phyloP scores from a whole-genome alignment of 768 basidiomycete genomes.

The Guyanaporus albipodus region DNA sequence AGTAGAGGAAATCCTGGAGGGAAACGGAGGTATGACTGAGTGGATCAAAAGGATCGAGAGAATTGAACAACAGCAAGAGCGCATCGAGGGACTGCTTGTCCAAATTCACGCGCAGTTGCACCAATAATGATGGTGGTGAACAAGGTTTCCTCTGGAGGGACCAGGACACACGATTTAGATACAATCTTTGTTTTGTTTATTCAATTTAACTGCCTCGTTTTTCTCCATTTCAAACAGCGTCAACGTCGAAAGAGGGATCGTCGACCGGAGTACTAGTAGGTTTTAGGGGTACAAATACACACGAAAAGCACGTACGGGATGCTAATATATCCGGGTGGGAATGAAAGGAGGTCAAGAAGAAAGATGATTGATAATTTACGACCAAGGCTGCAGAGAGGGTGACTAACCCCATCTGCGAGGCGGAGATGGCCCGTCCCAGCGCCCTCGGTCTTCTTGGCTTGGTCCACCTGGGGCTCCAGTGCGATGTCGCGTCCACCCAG shows the following conservation, averaged over 20 bases:
- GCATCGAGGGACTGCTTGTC: slow-evolving; percentile 46
- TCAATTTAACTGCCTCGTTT: too few species aligned
- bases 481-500: slow-evolving; percentile 30
- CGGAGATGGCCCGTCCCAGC: slow-evolving; percentile 27
- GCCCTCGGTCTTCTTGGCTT: slow-evolving; percentile 20
- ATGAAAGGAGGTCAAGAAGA: neutral
- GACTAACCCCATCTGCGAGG: slow-evolving; percentile 26
- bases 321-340: slow-evolving; percentile 9
- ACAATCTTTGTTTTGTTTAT: neutral
- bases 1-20: slow-evolving; percentile 25
- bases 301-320: neutral
- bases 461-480: slow-evolving; percentile 25
- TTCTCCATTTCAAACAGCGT: slow-evolving; percentile 1
- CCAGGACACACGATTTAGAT: too few species aligned
- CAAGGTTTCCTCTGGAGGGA: too few species aligned
- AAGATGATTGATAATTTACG: slow-evolving; percentile 29
- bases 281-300: slow-evolving; percentile 17
- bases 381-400: neutral
- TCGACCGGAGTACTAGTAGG: slow-evolving; percentile 4
- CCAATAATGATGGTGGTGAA: too few species aligned
- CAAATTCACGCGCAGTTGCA: slow-evolving; percentile 25
- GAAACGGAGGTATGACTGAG: slow-evolving; percentile 24
- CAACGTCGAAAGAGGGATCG: neutral
- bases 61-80: slow-evolving; percentile 43
- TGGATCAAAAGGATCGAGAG: slow-evolving; percentile 35